These are phyloP conservation scores for Parmelia sp. DNA, from an alignment of 495 filamentous ascomycete genomes.

Conservation along the genomic window DNA sequence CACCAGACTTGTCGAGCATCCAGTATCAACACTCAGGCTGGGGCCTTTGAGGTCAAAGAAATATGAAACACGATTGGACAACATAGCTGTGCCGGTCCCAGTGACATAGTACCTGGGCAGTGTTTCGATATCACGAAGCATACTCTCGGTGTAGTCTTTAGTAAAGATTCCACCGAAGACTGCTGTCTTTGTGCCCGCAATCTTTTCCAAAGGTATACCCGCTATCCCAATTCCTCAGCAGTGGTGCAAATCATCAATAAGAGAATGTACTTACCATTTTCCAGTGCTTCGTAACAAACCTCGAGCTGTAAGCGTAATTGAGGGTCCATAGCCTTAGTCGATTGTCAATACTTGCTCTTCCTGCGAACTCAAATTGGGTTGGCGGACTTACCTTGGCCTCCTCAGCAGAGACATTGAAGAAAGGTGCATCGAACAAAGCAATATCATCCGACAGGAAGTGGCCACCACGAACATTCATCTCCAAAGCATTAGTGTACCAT, in stretches of 20 bases:
- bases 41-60: constrained; percentile 28
- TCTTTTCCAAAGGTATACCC: constrained; percentile 22
- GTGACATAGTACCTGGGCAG: constrained; percentile 29
- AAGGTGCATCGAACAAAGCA: constrained; percentile 37
- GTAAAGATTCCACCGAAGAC: constrained; percentile 17
- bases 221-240: too few relatives aligned
- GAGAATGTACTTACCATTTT: background rate
- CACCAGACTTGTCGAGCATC: constrained; percentile 43
- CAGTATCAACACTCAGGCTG: constrained; percentile 33
- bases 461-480: constrained; percentile 1
- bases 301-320: background rate
- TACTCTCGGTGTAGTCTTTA: constrained; percentile 19
- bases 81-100: constrained; percentile 28
- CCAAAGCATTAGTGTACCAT: background rate
- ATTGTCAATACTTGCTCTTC: background rate
- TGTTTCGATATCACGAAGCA: constrained; percentile 11
- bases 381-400: constrained; percentile 36
- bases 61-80: constrained; percentile 26
- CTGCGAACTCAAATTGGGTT: too few relatives aligned
- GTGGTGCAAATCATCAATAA: too few relatives aligned
- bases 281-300: background rate
- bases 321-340: background rate
- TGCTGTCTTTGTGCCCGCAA: constrained; percentile 20
- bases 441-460: constrained; percentile 37
- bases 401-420: constrained; percentile 46